A percentile compares a stretch with the other conserved stretches of the same genome.
Conservation (phyloP, 176 grass and related monocot species). For the Otatea glauca region DNA sequence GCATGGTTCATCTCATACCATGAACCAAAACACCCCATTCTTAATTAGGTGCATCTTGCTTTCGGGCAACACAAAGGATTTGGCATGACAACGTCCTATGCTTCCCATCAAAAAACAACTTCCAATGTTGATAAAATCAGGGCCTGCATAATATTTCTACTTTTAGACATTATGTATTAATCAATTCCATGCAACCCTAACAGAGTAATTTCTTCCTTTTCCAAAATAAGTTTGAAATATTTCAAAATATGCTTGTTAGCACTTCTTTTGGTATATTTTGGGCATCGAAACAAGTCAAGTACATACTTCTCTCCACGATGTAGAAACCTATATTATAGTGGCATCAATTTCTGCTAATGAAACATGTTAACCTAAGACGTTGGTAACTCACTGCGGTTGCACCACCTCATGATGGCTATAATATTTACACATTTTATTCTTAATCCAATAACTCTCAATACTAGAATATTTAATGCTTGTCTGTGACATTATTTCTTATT, state of each 20-base stretch:
- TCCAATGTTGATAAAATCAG: background rate
- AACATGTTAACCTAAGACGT: background rate
- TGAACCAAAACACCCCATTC: conserved; percentile 4
- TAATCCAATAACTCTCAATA: conserved; percentile 12
- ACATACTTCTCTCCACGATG: conserved; percentile 7
- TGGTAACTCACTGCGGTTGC: background rate
- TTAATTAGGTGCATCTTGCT: conserved; percentile 21
- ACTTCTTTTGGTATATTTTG: background rate
- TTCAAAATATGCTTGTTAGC: conserved; percentile 13
- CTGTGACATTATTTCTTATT: conserved; percentile 46
- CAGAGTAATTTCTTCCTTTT: background rate
- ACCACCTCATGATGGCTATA: background rate
- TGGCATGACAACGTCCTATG: background rate
- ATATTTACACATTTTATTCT: conserved; percentile 19
- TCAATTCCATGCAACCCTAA: conserved; percentile 1
- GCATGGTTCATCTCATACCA: conserved; percentile 17
- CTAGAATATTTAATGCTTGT: conserved; percentile 24
- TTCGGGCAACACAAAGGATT: background rate
- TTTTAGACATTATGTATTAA: conserved; percentile 10
- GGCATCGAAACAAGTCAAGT: conserved; percentile 9
- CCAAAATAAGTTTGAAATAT: background rate
- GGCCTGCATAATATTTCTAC: no score
- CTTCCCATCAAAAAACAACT: background rate
- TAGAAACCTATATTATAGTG: conserved; percentile 20
- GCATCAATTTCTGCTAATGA: conserved; percentile 9